A percentile compares a stretch with the other conserved stretches of the same genome.
Conservation (phyloP, 2,329 filamentous ascomycete species). For the Zymoseptoria ardabiliae region DNA sequence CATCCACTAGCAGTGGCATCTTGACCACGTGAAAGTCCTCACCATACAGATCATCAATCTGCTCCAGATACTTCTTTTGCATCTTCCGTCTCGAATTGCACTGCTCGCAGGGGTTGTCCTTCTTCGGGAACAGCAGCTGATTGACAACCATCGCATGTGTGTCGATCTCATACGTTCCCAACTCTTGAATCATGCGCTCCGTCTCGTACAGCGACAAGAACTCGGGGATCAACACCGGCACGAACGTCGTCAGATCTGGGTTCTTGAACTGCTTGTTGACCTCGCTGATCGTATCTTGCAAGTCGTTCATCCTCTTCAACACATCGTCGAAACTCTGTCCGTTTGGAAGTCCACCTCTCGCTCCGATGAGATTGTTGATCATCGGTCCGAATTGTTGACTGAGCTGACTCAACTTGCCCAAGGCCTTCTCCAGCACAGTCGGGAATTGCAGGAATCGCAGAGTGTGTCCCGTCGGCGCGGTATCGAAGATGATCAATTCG, state of each 20-base stretch:
- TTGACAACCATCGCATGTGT: conserved; percentile 98
- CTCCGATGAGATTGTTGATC: conserved; percentile 84
- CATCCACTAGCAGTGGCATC: conserved; percentile 93
- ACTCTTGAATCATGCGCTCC: conserved; percentile 98
- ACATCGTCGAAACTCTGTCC: conserved; percentile 90
- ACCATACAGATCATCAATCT: conserved; percentile 92
- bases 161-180: conserved; percentile 87
- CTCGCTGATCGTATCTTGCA: conserved; percentile 87
- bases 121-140: conserved; percentile 87
- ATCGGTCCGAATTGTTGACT: conserved; percentile 93
- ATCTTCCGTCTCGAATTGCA: conserved; percentile 92
- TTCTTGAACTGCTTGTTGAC: conserved; percentile 99
- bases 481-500: conserved; percentile 99
- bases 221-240: conserved; percentile 97
- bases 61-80: conserved; percentile 98
- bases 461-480: conserved; percentile 93
- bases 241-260: conserved; percentile 88
- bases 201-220: conserved; percentile 97
- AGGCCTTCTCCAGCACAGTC: conserved; percentile 92
- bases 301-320: conserved; percentile 86
- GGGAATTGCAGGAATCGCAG: conserved; percentile 98
- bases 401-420: conserved; percentile 93
- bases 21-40: conserved; percentile 99
- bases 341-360: conserved; percentile 69
- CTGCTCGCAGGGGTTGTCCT: conserved; percentile 81